Evolutionary conservation across 768 basidiomycete genomes (phyloP), one percentile per base, ranked within the genome.

Genomic region (Tricholoma sp.): DNA sequence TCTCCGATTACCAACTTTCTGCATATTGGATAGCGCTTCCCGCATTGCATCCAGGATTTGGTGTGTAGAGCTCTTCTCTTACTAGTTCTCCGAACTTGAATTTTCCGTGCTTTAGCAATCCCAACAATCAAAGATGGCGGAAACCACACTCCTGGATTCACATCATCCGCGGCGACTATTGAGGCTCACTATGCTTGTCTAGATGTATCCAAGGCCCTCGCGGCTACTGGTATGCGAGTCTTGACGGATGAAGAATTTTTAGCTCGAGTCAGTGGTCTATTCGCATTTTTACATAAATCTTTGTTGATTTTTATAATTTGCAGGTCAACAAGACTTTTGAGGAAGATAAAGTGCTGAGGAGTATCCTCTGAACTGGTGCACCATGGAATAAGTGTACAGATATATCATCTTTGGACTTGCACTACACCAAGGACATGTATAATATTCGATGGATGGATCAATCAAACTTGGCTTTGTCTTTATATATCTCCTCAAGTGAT

Each of bases 91-190:
- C 19, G 21, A 35, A 11, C 27, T 4, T 21, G 16, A 49, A 3
- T 18, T 8, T 27, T 27, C 24, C 24, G 24, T 27, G 24, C 24
- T 19, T 21, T 29, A 91, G 90, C 88, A 10, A 93, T 93, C 41
- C 91, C 91, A 3, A 90, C 87, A 0, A 74, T 83, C 19, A 67
- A 73, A 0, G 77, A 83, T 61, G 91, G 89, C 10, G 89, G 89
- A 7, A 92, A 92, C 64, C 91, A 93, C 62, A 92, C 91, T 0
- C 72, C 71, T 2, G 83, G 73, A 11, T 93, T 93, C 66, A 72
- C 81, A n/a, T 70, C 80, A 18, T 73, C 88, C 0, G 89, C 89
- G 0, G 76, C 81, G 0, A 85, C 83, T 0, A 67, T 74, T 3
- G 73, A 71, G 27, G 82, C 89, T 0, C 91, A 92, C 59, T 73